These are phyloP conservation scores for Metarhizium robertsii DNA, from an alignment of 2,329 filamentous ascomycete species.

Conservation along the genomic window DNA sequence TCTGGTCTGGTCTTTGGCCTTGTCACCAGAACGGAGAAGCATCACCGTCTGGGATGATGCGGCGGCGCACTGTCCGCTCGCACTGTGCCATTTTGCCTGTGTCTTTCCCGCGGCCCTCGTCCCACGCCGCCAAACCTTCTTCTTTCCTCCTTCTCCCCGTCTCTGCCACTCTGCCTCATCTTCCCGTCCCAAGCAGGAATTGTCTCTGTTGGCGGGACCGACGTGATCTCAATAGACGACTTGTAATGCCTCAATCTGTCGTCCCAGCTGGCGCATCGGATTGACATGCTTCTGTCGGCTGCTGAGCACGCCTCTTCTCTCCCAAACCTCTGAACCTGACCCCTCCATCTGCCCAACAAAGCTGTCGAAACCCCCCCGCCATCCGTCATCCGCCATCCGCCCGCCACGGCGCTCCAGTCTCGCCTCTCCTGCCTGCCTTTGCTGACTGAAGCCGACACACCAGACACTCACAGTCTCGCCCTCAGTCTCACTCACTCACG, in stretches of 20 bases:
- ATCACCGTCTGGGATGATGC: neutral
- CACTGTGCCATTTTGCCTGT: conserved; percentile 7
- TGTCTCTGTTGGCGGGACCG: conserved; percentile 13
- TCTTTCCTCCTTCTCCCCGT: conserved; percentile 10
- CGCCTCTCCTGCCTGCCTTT: neutral
- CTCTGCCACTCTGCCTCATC: conserved; percentile 3
- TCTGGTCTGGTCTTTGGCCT: neutral
- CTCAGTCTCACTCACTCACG: neutral
- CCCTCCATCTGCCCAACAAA: conserved; percentile 8
- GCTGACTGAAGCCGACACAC: neutral
- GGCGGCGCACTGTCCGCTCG: conserved; percentile 3
- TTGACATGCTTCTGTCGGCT: conserved; percentile 19
- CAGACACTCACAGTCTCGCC: neutral
- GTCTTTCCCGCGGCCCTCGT: conserved; percentile 7
- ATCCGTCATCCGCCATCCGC: conserved; percentile 1
- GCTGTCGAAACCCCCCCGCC: neutral
- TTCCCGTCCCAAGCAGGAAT: conserved; percentile 13
- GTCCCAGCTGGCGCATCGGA: conserved; percentile 12
- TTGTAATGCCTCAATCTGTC: conserved; percentile 17
- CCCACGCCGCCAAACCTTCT: conserved; percentile 13
- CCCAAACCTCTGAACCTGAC: conserved; percentile 11
- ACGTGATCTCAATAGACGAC: conserved; percentile 13
- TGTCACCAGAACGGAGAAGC: too few species aligned
- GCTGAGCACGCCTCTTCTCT: conserved; percentile 15
- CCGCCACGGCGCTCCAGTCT: neutral